Evolutionary conservation across 2,329 filamentous ascomycete species (phyloP).

Genomic region (Beauveria medogensis): DNA sequence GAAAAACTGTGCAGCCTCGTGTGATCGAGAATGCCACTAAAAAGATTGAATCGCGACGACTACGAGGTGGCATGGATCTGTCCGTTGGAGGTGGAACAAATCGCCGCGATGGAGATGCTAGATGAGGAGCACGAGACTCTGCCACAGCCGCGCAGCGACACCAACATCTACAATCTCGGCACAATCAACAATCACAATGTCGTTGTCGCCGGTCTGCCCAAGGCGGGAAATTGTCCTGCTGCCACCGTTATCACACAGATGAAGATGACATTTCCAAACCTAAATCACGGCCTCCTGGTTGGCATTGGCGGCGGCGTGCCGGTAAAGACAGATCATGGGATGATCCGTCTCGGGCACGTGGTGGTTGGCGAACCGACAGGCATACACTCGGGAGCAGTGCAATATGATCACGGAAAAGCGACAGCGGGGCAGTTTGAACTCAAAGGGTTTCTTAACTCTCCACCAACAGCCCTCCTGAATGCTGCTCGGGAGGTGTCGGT

Average conservation of each 20-base stretch:
- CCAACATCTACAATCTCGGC: conserved; percentile 22
- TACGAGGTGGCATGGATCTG: conserved; percentile 24
- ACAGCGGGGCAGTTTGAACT: conserved; percentile 13
- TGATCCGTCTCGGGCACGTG: conserved; percentile 18
- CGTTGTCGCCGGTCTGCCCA: conserved; percentile 23
- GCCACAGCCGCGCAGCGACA: neutral
- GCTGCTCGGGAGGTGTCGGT: conserved; percentile 13
- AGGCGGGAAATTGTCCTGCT: conserved; percentile 23
- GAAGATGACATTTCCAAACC: conserved; percentile 24
- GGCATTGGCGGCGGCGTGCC: conserved; percentile 19
- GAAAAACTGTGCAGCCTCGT: conserved; percentile 4
- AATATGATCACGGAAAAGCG: conserved; percentile 18
- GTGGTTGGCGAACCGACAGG: conserved; percentile 16
- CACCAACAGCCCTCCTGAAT: conserved; percentile 13
- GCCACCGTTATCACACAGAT: conserved; percentile 25
- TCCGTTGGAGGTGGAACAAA: conserved; percentile 19
- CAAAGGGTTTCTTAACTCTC: conserved; percentile 11
- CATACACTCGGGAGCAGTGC: conserved; percentile 14
- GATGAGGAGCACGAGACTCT: conserved; percentile 18
- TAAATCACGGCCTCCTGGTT: conserved; percentile 17
- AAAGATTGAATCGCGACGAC: conserved; percentile 10
- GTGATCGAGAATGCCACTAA: conserved; percentile 15
- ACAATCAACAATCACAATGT: conserved; percentile 24
- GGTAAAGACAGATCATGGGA: conserved; percentile 13
- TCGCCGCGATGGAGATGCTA: conserved; percentile 19